Conservation (phyloP, 441 rosid species). For the Arabidopsis lyrata region DNA sequence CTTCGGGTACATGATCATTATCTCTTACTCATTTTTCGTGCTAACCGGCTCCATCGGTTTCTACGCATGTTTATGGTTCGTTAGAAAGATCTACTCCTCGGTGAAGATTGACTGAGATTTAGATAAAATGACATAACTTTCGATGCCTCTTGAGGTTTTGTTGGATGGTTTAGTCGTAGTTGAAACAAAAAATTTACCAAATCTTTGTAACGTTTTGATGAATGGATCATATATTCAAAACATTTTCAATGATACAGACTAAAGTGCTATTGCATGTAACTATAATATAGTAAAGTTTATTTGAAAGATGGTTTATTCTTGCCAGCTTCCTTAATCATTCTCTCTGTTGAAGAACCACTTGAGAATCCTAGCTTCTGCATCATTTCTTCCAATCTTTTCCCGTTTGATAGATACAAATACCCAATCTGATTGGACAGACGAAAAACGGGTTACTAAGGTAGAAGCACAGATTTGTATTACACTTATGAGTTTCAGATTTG, state of each 20-base stretch:
- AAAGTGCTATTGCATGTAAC: background rate
- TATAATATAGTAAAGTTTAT: background rate
- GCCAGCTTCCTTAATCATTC: constrained; percentile 48
- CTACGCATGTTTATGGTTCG: constrained; percentile 95
- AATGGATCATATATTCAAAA: constrained; percentile 15
- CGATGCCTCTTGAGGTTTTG: constrained; percentile 34
- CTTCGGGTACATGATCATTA: constrained; percentile 86
- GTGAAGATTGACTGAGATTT: constrained; percentile 77
- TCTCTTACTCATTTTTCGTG: constrained; percentile 89
- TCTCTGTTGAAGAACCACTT: constrained; percentile 56
- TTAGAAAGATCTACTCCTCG: constrained; percentile 90
- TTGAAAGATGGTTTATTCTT: constrained; percentile 44
- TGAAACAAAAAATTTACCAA: constrained; percentile 19
- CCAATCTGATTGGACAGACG: constrained; percentile 58
- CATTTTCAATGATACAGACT: constrained; percentile 22
- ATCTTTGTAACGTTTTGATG: constrained; percentile 8
- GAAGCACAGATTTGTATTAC: background rate
- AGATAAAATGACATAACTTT: constrained; percentile 38
- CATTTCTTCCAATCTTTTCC: constrained; percentile 74
- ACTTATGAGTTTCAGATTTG: background rate
- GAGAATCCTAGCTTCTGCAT: constrained; percentile 86
- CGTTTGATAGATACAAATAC: constrained; percentile 73
- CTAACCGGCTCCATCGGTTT: constrained; percentile 91
- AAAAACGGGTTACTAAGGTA: background rate
- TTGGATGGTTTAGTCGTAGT: constrained; percentile 26